phyloP scores from a whole-genome alignment of 331 rosid species.

The Quercus lobata region DNA sequence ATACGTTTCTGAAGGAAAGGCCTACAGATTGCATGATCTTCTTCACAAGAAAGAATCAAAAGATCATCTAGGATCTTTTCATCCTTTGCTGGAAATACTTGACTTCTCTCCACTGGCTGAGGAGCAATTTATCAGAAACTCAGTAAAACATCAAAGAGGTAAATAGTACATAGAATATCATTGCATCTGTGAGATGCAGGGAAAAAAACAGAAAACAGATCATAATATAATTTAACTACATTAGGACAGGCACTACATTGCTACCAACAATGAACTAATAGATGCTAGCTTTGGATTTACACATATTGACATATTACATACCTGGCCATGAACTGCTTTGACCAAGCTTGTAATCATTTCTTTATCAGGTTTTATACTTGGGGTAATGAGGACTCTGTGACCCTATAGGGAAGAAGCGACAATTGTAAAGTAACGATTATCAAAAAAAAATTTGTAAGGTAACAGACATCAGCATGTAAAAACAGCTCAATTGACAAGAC shows the following conservation, averaged over 20 bases:
- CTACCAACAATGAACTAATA: conserved; percentile 4
- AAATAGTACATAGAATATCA: not conserved
- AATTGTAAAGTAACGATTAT: conserved; percentile 4
- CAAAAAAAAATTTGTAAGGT: not conserved
- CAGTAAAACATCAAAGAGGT: not conserved
- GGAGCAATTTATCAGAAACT: conserved; percentile 9
- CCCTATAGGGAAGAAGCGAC: conserved; percentile 44
- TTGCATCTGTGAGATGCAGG: not conserved
- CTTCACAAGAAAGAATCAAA: conserved; percentile 64
- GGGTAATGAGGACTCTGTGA: conserved; percentile 45
- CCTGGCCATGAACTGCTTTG: conserved; percentile 61
- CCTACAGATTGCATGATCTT: conserved; percentile 47
- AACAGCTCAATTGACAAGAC: not conserved
- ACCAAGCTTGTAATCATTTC: conserved; percentile 50
- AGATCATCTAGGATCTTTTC: conserved; percentile 30
- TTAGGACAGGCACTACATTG: not conserved
- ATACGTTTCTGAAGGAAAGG: conserved; percentile 54
- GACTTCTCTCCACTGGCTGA: conserved; percentile 59
- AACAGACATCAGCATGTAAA: conserved; percentile 4
- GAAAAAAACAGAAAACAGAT: not conserved
- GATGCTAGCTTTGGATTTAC: conserved; percentile 18
- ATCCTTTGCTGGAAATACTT: conserved; percentile 28
- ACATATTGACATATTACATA: conserved; percentile 13
- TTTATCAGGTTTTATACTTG: conserved; percentile 60
- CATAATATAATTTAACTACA: not conserved